Percentiles rank a stretch among this genome's conserved stretches.
phyloP scores from a whole-genome alignment of 2,329 filamentous ascomycete species.

The Penicillium concentricum region DNA sequence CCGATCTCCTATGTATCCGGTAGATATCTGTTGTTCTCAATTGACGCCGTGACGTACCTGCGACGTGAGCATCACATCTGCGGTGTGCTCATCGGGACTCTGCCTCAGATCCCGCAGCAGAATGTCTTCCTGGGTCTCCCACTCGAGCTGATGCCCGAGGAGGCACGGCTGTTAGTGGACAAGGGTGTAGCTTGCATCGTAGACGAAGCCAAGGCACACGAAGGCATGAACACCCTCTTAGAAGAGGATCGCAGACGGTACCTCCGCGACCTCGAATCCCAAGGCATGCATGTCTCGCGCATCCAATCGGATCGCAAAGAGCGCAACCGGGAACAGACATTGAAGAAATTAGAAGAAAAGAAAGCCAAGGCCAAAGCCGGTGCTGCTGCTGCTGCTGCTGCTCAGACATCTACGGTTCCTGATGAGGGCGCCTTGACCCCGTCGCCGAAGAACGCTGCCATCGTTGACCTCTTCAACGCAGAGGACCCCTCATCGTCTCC shows the following conservation, averaged over 20 bases:
- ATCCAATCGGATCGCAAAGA: constrained; percentile 50
- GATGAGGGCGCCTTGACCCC: constrained; percentile 6
- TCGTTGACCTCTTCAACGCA: constrained; percentile 28
- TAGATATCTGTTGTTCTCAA: constrained; percentile 86
- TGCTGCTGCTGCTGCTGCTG: constrained; percentile 15
- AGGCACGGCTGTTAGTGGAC: constrained; percentile 77
- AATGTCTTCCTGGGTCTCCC: constrained; percentile 91
- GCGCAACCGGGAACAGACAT: constrained; percentile 49
- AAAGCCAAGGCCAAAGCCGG: constrained; percentile 26
- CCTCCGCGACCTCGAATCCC: constrained; percentile 54
- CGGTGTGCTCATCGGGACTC: constrained; percentile 79
- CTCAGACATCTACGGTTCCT: constrained; percentile 1
- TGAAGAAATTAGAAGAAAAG: constrained; percentile 51
- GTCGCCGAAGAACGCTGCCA: constrained; percentile 7
- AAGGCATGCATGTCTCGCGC: constrained; percentile 53
- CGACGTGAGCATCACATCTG: constrained; percentile 80
- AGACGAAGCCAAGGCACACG: constrained; percentile 73
- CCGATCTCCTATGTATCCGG: constrained; percentile 78
- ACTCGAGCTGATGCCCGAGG: constrained; percentile 85
- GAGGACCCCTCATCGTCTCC: constrained; percentile 3
- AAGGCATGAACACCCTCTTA: constrained; percentile 60
- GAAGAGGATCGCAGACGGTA: constrained; percentile 62
- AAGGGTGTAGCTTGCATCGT: constrained; percentile 74
- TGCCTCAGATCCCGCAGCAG: constrained; percentile 90
- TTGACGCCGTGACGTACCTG: constrained; percentile 73